Conservation (phyloP, 345 rosid species). For the Camelina neglecta region DNA sequence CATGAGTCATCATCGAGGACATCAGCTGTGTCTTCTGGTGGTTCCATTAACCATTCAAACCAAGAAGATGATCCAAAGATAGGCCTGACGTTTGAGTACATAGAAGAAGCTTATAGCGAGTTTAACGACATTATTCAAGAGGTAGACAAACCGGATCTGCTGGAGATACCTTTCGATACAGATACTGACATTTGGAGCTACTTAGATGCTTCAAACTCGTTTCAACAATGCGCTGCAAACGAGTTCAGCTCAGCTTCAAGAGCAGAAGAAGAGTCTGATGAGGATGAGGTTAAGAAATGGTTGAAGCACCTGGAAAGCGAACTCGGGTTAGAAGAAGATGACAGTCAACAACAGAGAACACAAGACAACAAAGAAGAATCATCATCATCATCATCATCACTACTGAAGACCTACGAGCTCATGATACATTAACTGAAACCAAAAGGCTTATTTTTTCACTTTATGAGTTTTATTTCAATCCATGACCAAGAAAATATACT, state of each 20-base stretch:
- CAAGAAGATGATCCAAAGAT: slow-evolving; percentile 26
- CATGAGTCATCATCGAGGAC: slow-evolving; percentile 34
- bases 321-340: slow-evolving; percentile 59
- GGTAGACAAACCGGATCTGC: slow-evolving; percentile 62
- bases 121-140: slow-evolving; percentile 48
- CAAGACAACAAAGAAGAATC: slow-evolving; percentile 6
- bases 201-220: slow-evolving; percentile 56
- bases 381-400: slow-evolving; percentile 33
- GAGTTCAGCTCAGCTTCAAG: slow-evolving; percentile 41
- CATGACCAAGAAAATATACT: slow-evolving; percentile 8
- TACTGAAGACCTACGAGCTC: slow-evolving; percentile 35
- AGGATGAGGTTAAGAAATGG: slow-evolving; percentile 60
- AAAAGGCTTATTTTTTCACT: background rate
- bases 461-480: slow-evolving; percentile 1
- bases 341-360: slow-evolving; percentile 27
- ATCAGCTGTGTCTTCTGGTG: slow-evolving; percentile 45
- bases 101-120: slow-evolving; percentile 32
- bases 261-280: slow-evolving; percentile 40
- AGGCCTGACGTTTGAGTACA: slow-evolving; percentile 23
- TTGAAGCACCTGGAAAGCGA: slow-evolving; percentile 64
- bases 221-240: slow-evolving; percentile 32
- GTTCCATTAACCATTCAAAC: slow-evolving; percentile 40
- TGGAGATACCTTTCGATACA: slow-evolving; percentile 57
- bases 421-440: slow-evolving; percentile 36
- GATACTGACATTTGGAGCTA: slow-evolving; percentile 76